phyloP scores from a whole-genome alignment of 495 filamentous ascomycete species.

The Stereocaulon alpinum region DNA sequence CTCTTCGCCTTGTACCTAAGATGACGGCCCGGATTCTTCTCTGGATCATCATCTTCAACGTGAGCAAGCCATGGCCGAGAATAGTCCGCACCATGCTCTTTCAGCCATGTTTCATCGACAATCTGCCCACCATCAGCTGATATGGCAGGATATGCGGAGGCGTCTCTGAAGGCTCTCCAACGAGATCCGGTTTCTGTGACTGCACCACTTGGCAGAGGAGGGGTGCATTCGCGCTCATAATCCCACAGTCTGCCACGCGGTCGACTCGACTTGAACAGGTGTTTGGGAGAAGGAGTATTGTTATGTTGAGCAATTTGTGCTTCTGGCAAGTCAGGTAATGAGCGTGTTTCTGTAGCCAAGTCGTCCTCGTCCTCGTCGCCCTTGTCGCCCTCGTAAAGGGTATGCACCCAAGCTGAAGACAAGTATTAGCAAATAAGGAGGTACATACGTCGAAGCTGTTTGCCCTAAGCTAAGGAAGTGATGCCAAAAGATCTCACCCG shows the following conservation, averaged over 20 bases:
- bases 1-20: conserved; percentile 32
- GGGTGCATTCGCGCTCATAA: conserved; percentile 20
- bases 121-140: conserved; percentile 37
- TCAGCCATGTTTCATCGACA: conserved; percentile 50
- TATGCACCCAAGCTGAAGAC: conserved; percentile 43
- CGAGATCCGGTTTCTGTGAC: conserved; percentile 39
- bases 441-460: too few relatives aligned
- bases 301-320: conserved; percentile 52
- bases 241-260: conserved; percentile 21
- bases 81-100: conserved; percentile 45
- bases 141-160: conserved; percentile 42
- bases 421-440: not conserved
- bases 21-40: conserved; percentile 34
- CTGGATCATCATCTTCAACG: conserved; percentile 35
- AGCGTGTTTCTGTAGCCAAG: conserved; percentile 26
- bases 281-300: conserved; percentile 36
- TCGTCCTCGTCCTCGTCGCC: conserved; percentile 31
- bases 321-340: conserved; percentile 39
- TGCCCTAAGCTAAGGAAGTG: not conserved
- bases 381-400: conserved; percentile 32
- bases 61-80: conserved; percentile 47
- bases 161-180: conserved; percentile 50
- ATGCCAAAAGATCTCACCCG: conserved; percentile 20
- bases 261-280: conserved; percentile 18
- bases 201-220: conserved; percentile 13